Evolutionary conservation across 192 early-diverging fungal genomes (phyloP).

Genomic region (Entomortierella parvispora): DNA sequence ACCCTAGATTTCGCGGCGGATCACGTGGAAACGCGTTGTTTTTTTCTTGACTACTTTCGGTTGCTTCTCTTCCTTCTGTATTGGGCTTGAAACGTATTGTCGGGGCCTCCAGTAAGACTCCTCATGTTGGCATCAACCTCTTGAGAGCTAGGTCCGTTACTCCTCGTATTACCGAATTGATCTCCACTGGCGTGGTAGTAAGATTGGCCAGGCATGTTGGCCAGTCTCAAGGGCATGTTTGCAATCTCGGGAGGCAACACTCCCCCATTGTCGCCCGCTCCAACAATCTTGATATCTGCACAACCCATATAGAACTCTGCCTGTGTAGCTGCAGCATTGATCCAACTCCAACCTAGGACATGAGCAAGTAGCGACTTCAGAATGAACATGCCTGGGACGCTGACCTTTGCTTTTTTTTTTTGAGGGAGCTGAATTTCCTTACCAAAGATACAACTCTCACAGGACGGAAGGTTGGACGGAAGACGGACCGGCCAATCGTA

Average conservation of each 20-base stretch:
- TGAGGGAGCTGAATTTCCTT: background rate
- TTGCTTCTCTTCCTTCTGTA: conserved; percentile 9
- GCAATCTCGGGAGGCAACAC: conserved; percentile 48
- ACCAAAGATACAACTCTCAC: conserved; percentile 51
- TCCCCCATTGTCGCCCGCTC: conserved; percentile 31
- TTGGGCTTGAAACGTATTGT: background rate
- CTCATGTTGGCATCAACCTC: conserved; percentile 24
- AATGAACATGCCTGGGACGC: too few relatives aligned
- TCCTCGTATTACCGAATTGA: conserved; percentile 31
- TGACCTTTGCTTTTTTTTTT: background rate
- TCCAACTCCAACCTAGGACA: conserved; percentile 77
- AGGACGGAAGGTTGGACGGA: conserved; percentile 48
- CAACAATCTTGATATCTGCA: conserved; percentile 73
- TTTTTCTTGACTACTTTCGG: too few relatives aligned
- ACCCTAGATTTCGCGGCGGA: too few relatives aligned
- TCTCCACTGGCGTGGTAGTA: conserved; percentile 37
- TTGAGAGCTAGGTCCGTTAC: conserved; percentile 16
- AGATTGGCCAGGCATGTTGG: conserved; percentile 39
- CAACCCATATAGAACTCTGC: conserved; percentile 81
- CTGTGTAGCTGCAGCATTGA: conserved; percentile 73
- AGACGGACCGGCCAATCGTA: conserved; percentile 53
- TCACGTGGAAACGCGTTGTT: too few relatives aligned
- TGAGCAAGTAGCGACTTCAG: too few relatives aligned
- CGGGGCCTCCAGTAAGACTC: conserved; percentile 18
- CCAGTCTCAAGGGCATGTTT: conserved; percentile 14